Percentiles rank a stretch among this genome's conserved stretches.
phyloP scores from a whole-genome alignment of 805 yeast genomes.

The Metschnikowia continentalis region DNA sequence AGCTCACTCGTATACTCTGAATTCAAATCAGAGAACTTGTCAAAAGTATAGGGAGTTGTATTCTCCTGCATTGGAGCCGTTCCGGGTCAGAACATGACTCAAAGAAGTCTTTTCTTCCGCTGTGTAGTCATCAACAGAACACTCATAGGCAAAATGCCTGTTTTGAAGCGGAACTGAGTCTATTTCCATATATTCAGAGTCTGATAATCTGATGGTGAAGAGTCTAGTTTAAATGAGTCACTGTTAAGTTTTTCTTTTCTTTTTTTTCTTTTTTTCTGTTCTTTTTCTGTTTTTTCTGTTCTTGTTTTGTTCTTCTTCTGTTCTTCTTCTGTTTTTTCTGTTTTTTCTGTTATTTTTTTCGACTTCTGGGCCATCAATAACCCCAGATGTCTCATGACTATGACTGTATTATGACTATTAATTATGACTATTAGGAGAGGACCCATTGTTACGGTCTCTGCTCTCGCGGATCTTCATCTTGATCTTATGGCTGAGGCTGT shows the following conservation, averaged over 20 bases:
- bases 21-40: slow-evolving; percentile 21
- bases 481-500: slow-evolving; percentile 30
- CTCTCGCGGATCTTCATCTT: slow-evolving; percentile 33
- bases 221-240: no score
- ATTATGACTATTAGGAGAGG: background rate
- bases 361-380: no score
- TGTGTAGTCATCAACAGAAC: slow-evolving; percentile 24
- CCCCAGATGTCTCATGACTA: no score
- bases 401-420: background rate
- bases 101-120: slow-evolving; percentile 1
- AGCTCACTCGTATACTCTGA: slow-evolving; percentile 3
- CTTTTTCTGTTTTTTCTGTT: no score
- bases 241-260: no score
- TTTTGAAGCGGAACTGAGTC: slow-evolving; percentile 8
- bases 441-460: slow-evolving; percentile 18
- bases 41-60: slow-evolving; percentile 29
- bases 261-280: no score
- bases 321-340: no score
- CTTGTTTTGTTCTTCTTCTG: no score
- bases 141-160: slow-evolving; percentile 31
- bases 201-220: no score
- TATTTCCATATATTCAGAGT: no score
- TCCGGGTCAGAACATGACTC: background rate
- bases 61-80: background rate
- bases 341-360: no score